These are phyloP conservation scores for Paraurostyla sp. DNA, from an alignment of 73 alveolate genomes.

Conservation along the genomic window DNA sequence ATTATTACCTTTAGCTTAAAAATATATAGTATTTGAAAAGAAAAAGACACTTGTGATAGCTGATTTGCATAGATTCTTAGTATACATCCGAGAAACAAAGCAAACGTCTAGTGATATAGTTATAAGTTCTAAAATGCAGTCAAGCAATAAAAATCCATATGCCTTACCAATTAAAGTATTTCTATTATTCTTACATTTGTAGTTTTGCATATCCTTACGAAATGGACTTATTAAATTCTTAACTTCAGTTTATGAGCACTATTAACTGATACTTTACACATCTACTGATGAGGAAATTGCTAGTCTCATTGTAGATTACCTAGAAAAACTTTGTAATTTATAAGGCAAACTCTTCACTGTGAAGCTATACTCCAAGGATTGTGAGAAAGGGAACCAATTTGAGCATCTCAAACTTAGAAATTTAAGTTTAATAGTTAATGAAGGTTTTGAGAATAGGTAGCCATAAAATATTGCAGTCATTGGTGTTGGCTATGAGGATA, in stretches of 20 bases:
- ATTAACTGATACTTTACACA: background rate
- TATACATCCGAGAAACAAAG: background rate
- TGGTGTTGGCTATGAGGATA: slow-evolving; percentile 39
- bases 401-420: slow-evolving; percentile 28
- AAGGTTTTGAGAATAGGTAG: background rate
- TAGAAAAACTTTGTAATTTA: background rate
- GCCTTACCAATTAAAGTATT: background rate
- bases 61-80: slow-evolving; percentile 1
- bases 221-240: slow-evolving; percentile 2
- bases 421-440: background rate
- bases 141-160: background rate
- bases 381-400: background rate
- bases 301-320: background rate
- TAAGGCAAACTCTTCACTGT: slow-evolving; percentile 24
- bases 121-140: background rate
- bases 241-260: background rate
- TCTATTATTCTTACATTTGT: background rate
- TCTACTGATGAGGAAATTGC: slow-evolving; percentile 7
- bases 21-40: slow-evolving; percentile 18
- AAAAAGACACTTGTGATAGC: slow-evolving; percentile 8
- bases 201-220: slow-evolving; percentile 24
- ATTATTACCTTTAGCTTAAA: background rate
- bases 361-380: slow-evolving; percentile 28
- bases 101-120: background rate
- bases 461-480: slow-evolving; percentile 6